Evolutionary conservation across 140 eudicot genomes (phyloP).

Genomic region (Stevia rebaudiana): DNA sequence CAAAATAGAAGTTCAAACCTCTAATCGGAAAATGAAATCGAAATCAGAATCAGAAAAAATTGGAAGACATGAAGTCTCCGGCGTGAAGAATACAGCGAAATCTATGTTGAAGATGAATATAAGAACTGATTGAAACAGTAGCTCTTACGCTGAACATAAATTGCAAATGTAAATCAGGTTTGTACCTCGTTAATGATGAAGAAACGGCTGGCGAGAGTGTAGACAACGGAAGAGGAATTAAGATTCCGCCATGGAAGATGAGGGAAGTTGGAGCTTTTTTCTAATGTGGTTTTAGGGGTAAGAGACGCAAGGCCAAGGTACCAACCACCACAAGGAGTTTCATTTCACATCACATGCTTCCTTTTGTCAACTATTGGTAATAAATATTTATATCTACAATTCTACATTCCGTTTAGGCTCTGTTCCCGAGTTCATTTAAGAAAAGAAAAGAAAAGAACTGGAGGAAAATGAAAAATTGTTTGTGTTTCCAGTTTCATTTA

Average conservation of each 20-base stretch:
- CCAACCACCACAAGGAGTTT: background rate
- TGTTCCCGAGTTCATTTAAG: too few species aligned
- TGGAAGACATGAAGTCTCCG: too few species aligned
- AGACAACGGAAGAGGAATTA: background rate
- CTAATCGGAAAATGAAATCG: too few species aligned
- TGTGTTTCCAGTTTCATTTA: too few species aligned
- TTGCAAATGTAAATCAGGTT: too few species aligned
- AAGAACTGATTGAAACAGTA: background rate
- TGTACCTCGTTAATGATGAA: background rate
- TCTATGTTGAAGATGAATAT: background rate
- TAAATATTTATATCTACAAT: too few species aligned
- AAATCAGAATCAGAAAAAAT: too few species aligned
- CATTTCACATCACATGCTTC: background rate
- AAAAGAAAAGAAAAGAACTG: too few species aligned
- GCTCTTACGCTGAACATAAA: background rate
- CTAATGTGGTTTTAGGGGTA: background rate
- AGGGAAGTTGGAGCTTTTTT: background rate
- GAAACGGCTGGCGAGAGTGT: background rate
- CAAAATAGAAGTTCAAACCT: too few species aligned
- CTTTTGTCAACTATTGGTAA: background rate
- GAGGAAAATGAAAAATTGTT: too few species aligned
- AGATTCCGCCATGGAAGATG: background rate
- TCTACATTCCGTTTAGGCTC: too few species aligned
- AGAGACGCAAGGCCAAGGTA: background rate
- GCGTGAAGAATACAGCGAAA: too few species aligned